Evolutionary conservation across 495 filamentous ascomycete species (phyloP).

Genomic region (Annulohypoxylon maeteangense): DNA sequence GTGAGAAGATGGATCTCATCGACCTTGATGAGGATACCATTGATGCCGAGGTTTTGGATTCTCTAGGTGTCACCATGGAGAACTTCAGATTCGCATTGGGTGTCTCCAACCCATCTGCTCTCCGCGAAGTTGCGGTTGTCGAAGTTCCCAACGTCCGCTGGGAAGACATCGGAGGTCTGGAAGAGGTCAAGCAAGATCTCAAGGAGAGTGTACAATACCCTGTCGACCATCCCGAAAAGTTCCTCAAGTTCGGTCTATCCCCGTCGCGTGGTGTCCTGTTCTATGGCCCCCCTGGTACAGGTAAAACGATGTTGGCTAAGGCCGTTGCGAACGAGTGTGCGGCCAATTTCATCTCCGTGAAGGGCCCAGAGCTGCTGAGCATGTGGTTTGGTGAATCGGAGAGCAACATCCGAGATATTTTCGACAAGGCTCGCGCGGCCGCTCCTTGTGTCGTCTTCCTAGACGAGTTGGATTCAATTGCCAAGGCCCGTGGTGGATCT

Average conservation of each 20-base stretch:
- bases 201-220: conserved; percentile 99
- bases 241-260: conserved; percentile 99
- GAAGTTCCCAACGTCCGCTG: conserved; percentile 99
- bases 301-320: conserved; percentile 99
- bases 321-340: conserved; percentile 99
- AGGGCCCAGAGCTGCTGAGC: conserved; percentile 95
- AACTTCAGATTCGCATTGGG: conserved; percentile 99
- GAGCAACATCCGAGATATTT: conserved; percentile 99
- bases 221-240: conserved; percentile 99
- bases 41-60: conserved; percentile 97
- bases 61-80: conserved; percentile 98
- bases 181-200: conserved; percentile 98
- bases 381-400: conserved; percentile 99
- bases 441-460: conserved; percentile 99
- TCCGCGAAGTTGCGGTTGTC: conserved; percentile 98
- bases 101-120: conserved; percentile 97
- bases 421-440: conserved; percentile 98
- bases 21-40: conserved; percentile 99
- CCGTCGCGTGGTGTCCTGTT: conserved; percentile 98
- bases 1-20: conserved; percentile 99
- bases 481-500: conserved; percentile 98
- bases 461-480: conserved; percentile 98
- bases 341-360: conserved; percentile 99
- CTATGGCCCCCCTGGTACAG: conserved; percentile 98
- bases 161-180: conserved; percentile 99